These are phyloP conservation scores for Hymenochaete sp. DNA, from an alignment of 1,284 basidiomycete genomes.

Conservation along the genomic window DNA sequence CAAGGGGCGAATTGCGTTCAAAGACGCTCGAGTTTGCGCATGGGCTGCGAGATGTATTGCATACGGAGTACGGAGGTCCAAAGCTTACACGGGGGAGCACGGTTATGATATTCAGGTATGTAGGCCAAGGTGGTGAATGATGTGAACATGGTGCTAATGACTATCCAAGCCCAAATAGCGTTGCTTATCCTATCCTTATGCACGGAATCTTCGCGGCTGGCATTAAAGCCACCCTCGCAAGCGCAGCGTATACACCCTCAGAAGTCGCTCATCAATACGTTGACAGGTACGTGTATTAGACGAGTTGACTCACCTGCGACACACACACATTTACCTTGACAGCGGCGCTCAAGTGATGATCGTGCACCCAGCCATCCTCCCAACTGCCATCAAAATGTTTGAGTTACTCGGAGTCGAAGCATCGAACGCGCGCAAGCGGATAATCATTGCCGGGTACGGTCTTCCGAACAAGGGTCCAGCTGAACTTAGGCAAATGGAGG, in stretches of 20 bases:
- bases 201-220: constrained; percentile 50
- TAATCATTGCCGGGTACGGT: constrained; percentile 35
- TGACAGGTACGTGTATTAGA: constrained; percentile 30
- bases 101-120: constrained; percentile 39
- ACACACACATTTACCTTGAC: background rate
- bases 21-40: constrained; percentile 49
- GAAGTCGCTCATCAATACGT: constrained; percentile 44
- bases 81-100: constrained; percentile 20
- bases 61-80: constrained; percentile 33
- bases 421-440: constrained; percentile 35
- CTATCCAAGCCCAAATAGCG: constrained; percentile 40
- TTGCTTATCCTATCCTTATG: constrained; percentile 55
- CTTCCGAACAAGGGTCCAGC: constrained; percentile 22
- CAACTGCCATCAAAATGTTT: constrained; percentile 38
- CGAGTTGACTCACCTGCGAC: too few species aligned
- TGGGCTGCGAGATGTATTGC: constrained; percentile 37
- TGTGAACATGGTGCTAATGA: background rate
- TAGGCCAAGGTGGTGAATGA: background rate
- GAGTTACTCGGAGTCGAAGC: constrained; percentile 31
- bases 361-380: constrained; percentile 42
- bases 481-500: constrained; percentile 31
- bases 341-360: constrained; percentile 47
- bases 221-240: constrained; percentile 39
- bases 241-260: constrained; percentile 35
- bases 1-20: constrained; percentile 46